Conservation (phyloP, 257 asterid genomes). For the Handroanthus guayacan region DNA sequence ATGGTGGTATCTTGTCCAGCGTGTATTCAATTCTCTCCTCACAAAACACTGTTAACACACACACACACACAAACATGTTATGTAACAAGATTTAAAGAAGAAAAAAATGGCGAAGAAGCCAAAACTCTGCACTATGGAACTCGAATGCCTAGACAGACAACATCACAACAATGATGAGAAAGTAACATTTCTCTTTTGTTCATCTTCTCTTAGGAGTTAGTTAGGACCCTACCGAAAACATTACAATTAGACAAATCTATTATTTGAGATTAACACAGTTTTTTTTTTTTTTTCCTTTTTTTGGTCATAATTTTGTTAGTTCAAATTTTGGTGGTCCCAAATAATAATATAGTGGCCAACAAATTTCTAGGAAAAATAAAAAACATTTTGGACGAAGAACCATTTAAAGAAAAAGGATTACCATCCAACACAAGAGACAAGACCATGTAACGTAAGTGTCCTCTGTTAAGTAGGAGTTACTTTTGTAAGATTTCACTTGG, state of each 20-base stretch:
- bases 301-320: no score
- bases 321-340: neutral
- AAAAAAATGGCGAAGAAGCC: neutral
- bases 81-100: neutral
- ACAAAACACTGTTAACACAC: neutral
- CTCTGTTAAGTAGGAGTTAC: no score
- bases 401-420: no score
- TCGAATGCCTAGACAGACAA: neutral
- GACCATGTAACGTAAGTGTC: no score
- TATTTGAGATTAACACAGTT: no score
- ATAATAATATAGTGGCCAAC: neutral
- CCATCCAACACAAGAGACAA: no score
- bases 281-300: no score
- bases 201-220: neutral
- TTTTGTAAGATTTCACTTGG: no score
- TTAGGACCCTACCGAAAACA: neutral
- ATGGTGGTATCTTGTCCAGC: neutral
- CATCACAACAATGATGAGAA: neutral
- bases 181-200: neutral
- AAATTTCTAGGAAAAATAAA: neutral
- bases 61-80: neutral
- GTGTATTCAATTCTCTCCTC: neutral
- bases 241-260: no score
- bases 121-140: neutral
- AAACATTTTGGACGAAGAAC: neutral